Evolutionary conservation across 345 rosid species (phyloP).

Genomic region (Eucalyptus cladocalyx): DNA sequence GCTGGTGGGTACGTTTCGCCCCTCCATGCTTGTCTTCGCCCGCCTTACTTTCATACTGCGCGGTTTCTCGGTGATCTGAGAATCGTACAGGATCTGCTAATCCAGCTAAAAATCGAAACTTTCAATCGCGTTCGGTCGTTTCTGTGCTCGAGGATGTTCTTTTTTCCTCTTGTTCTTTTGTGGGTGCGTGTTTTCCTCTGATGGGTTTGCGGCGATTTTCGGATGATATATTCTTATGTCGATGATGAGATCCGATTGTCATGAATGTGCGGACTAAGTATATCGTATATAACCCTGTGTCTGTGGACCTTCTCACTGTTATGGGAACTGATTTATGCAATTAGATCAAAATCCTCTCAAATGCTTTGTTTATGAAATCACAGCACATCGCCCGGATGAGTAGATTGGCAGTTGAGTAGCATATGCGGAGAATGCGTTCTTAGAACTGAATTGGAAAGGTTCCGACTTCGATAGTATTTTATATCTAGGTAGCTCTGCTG

Average conservation of each 20-base stretch:
- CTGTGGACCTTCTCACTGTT: neutral
- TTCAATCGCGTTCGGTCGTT: neutral
- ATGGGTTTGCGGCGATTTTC: neutral
- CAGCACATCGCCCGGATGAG: neutral
- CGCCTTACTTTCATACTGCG: neutral
- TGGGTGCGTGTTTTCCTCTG: neutral
- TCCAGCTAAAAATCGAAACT: neutral
- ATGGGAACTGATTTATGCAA: neutral
- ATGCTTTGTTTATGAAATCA: neutral
- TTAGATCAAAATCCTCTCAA: neutral
- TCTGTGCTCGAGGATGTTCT: neutral
- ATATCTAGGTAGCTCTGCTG: neutral
- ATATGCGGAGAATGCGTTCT: neutral
- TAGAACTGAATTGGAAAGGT: neutral
- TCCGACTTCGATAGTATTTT: neutral
- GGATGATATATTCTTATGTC: neutral
- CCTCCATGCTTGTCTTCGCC: neutral
- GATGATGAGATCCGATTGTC: neutral
- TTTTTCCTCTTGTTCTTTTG: neutral
- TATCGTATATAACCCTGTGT: neutral
- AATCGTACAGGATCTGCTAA: neutral
- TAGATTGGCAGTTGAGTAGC: neutral
- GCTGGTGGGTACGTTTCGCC: constrained; percentile 49
- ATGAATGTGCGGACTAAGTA: neutral
- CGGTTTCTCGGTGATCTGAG: neutral